Evolutionary conservation across 2,329 filamentous ascomycete genomes (phyloP).

Genomic region (Ophiostoma sp.): DNA sequence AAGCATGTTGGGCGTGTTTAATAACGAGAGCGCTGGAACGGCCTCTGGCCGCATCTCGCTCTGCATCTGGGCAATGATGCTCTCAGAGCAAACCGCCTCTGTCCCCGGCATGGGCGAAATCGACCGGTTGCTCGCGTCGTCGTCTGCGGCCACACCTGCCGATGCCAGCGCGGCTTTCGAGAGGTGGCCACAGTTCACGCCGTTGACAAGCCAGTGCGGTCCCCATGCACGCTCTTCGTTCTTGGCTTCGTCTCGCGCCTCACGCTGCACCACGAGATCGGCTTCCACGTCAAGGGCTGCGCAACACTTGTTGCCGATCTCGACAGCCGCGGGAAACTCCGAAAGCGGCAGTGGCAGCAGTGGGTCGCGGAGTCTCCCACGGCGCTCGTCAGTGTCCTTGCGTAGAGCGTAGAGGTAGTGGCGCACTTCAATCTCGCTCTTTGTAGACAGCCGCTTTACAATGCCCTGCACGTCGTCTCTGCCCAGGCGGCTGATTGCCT

Average conservation of each 20-base stretch:
- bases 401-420: constrained; percentile 63
- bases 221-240: constrained; percentile 58
- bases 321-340: constrained; percentile 63
- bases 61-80: background rate
- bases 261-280: constrained; percentile 57
- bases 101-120: background rate
- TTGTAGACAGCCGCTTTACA: constrained; percentile 57
- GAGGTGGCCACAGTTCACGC: constrained; percentile 27
- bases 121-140: constrained; percentile 9
- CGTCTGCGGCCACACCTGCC: constrained; percentile 6
- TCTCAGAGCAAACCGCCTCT: background rate
- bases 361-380: constrained; percentile 20
- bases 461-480: constrained; percentile 58
- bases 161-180: constrained; percentile 19
- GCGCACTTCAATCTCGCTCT: constrained; percentile 67
- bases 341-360: constrained; percentile 40
- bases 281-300: constrained; percentile 61
- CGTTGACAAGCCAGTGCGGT: constrained; percentile 59
- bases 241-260: constrained; percentile 57
- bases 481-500: constrained; percentile 58
- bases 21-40: constrained; percentile 49
- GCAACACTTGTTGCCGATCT: constrained; percentile 63
- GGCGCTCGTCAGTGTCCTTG: constrained; percentile 36
- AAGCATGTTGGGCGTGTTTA: constrained; percentile 57
- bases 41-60: constrained; percentile 1